A percentile compares a stretch with the other conserved stretches of the same genome.
Evolutionary conservation across 768 basidiomycete species (phyloP).

Genomic region (Russula lepida): DNA sequence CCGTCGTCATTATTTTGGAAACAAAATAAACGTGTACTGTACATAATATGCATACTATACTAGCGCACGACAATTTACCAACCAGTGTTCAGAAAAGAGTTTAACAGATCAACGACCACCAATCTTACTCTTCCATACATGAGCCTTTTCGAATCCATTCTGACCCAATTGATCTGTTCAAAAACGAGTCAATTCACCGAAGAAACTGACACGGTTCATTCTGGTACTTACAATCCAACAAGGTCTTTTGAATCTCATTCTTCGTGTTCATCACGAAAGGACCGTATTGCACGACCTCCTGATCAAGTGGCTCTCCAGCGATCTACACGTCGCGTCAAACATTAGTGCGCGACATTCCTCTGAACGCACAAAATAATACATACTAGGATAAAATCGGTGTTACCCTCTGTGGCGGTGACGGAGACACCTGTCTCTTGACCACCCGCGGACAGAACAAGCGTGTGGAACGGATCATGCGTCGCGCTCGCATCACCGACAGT

Average conservation of each 20-base stretch:
- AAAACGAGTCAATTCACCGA: constrained; percentile 11
- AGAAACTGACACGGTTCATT: background rate
- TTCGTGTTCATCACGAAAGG: constrained; percentile 81
- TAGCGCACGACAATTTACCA: background rate
- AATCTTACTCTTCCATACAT: constrained; percentile 81
- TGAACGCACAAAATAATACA: constrained; percentile 17
- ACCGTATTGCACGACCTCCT: constrained; percentile 80
- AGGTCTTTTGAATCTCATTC: constrained; percentile 73
- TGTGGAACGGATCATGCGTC: constrained; percentile 57
- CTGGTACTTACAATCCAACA: constrained; percentile 60
- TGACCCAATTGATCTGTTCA: constrained; percentile 53
- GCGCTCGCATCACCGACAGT: constrained; percentile 44
- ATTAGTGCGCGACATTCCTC: background rate
- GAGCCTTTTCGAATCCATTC: constrained; percentile 90
- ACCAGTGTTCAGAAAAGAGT: constrained; percentile 9
- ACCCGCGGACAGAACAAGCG: constrained; percentile 68
- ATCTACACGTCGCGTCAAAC: constrained; percentile 34
- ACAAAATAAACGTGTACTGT: background rate
- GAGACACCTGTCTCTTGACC: constrained; percentile 57
- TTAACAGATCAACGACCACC: constrained; percentile 30
- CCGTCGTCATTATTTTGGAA: too few species aligned
- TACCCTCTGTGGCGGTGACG: constrained; percentile 48
- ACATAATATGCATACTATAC: background rate
- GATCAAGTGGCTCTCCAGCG: constrained; percentile 84
- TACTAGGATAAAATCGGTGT: constrained; percentile 72